These are phyloP conservation scores for Hemisphaericaspora lyxosophila DNA, from an alignment of 1,139 yeast genomes.

Conservation along the genomic window DNA sequence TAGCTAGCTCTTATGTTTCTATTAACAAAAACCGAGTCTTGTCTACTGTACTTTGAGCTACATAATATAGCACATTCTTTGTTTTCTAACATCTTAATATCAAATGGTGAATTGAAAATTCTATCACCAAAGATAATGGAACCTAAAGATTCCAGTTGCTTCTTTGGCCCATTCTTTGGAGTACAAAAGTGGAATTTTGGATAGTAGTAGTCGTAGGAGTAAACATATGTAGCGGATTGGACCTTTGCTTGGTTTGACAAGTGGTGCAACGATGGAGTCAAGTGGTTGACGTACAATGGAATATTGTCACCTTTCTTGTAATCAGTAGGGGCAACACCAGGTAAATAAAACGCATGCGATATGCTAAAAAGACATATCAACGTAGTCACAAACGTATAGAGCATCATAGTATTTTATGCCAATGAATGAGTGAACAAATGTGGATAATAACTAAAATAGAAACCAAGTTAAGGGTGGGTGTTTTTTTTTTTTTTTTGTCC, in stretches of 20 bases:
- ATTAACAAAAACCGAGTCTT: slow-evolving; percentile 73
- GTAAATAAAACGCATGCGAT: slow-evolving; percentile 71
- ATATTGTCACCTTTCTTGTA: slow-evolving; percentile 70
- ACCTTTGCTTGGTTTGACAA: slow-evolving; percentile 28
- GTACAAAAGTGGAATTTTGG: slow-evolving; percentile 80
- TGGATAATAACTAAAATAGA: not conserved
- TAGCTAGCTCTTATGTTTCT: slow-evolving; percentile 80
- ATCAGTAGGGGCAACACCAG: slow-evolving; percentile 94
- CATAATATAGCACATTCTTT: slow-evolving; percentile 69
- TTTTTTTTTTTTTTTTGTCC: not conserved
- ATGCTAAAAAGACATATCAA: slow-evolving; percentile 22
- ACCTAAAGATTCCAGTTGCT: slow-evolving; percentile 89
- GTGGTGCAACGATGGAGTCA: slow-evolving; percentile 74
- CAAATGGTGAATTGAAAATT: slow-evolving; percentile 88
- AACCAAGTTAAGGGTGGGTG: not conserved
- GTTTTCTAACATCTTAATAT: slow-evolving; percentile 73
- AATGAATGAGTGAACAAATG: not conserved
- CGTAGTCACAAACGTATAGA: slow-evolving; percentile 15
- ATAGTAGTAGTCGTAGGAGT: slow-evolving; percentile 84
- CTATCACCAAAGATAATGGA: slow-evolving; percentile 94
- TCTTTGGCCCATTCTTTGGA: slow-evolving; percentile 67
- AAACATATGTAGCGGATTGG: slow-evolving; percentile 53
- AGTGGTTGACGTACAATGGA: slow-evolving; percentile 81
- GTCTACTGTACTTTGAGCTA: slow-evolving; percentile 52
- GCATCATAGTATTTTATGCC: slow-evolving; percentile 1